These are phyloP conservation scores for Hypsizygus marmoreus DNA, from an alignment of 768 basidiomycete species.

Conservation along the genomic window DNA sequence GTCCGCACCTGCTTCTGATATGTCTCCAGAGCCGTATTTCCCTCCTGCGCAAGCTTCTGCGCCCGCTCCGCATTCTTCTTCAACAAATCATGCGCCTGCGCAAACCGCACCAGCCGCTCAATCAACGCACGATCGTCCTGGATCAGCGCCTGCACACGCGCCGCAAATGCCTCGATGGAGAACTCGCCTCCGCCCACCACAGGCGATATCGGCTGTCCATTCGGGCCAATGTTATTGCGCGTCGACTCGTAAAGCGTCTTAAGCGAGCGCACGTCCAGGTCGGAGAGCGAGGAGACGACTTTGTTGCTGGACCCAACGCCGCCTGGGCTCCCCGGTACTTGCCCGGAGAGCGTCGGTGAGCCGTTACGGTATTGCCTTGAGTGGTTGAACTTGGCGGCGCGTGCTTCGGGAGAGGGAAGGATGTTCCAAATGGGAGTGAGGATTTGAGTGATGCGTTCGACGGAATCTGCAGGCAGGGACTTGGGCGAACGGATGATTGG, in stretches of 20 bases:
- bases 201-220: constrained; percentile 24
- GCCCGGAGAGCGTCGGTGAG: constrained; percentile 40
- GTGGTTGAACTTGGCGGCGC: constrained; percentile 61
- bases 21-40: constrained; percentile 75
- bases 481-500: constrained; percentile 20
- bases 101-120: constrained; percentile 81
- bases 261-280: constrained; percentile 85
- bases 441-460: constrained; percentile 56
- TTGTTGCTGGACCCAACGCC: too few relatives aligned
- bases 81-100: constrained; percentile 85
- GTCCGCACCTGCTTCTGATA: constrained; percentile 87
- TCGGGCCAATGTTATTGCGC: constrained; percentile 17
- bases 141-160: constrained; percentile 78
- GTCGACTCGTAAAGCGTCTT: constrained; percentile 71
- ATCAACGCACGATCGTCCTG: constrained; percentile 83
- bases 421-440: constrained; percentile 78
- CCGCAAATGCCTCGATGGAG: constrained; percentile 74
- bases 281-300: constrained; percentile 61
- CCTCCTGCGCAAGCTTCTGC: constrained; percentile 87
- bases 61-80: constrained; percentile 93
- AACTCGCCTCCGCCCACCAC: constrained; percentile 43
- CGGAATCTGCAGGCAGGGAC: constrained; percentile 35
- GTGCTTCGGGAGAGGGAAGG: constrained; percentile 83
- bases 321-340: constrained; percentile 35
- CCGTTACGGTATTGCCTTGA: constrained; percentile 51